phyloP scores from a whole-genome alignment of 2,329 filamentous ascomycete genomes.

The Colletotrichum musae region DNA sequence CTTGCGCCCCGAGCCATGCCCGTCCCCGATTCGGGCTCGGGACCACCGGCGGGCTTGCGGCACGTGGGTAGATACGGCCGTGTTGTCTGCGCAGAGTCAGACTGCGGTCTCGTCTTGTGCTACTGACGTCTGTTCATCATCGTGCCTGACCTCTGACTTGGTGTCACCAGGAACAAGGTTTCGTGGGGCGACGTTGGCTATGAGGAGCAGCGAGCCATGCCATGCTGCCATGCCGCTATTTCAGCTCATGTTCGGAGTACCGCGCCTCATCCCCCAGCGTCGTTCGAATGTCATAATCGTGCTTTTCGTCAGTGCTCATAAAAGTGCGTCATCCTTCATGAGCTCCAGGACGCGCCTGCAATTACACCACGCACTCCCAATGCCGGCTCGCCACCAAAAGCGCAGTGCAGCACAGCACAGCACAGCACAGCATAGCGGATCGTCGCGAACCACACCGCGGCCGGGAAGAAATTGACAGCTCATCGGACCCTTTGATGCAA shows the following conservation, averaged over 20 bases:
- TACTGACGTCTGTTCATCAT: slow-evolving; percentile 25
- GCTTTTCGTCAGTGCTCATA: slow-evolving; percentile 13
- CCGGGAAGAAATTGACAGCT: slow-evolving; percentile 23
- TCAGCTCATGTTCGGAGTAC: slow-evolving; percentile 11
- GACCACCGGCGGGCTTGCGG: slow-evolving; percentile 18
- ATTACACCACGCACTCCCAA: not conserved
- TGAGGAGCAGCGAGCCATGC: not conserved
- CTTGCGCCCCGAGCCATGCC: slow-evolving; percentile 9
- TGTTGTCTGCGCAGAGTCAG: slow-evolving; percentile 5
- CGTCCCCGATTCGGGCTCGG: slow-evolving; percentile 27
- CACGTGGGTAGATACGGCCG: slow-evolving; percentile 22
- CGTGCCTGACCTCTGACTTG: not conserved
- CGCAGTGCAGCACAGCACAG: not conserved
- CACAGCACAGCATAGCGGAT: not conserved
- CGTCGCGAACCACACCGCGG: not conserved
- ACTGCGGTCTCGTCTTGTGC: not conserved
- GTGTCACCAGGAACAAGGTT: slow-evolving; percentile 28
- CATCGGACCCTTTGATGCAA: slow-evolving; percentile 34
- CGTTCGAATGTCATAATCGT: slow-evolving; percentile 10
- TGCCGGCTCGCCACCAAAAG: not conserved
- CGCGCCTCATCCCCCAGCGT: slow-evolving; percentile 10
- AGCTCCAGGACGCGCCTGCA: slow-evolving; percentile 16
- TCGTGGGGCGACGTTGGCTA: slow-evolving; percentile 22
- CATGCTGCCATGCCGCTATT: slow-evolving; percentile 21
- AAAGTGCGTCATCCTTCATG: slow-evolving; percentile 10